A percentile compares a stretch with the other conserved stretches of the same genome.
Evolutionary conservation across 441 rosid species (phyloP).

Genomic region (Adansonia gregorii): DNA sequence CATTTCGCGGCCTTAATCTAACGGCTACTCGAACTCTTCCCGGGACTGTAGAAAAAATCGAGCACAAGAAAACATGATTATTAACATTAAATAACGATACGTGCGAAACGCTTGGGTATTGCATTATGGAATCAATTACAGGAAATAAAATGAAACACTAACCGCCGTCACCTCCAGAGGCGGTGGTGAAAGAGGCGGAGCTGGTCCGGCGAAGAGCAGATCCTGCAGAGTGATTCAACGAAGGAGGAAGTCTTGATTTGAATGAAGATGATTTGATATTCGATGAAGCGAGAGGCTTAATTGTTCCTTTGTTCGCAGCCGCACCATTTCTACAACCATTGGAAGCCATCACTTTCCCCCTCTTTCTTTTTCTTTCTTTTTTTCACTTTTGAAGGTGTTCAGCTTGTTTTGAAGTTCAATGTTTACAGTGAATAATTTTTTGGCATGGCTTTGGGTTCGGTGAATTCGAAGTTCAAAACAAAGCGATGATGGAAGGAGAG

Average conservation of each 20-base stretch:
- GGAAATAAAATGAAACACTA: background rate
- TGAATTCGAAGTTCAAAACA: conserved; percentile 43
- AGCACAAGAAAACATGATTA: background rate
- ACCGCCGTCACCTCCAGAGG: conserved; percentile 69
- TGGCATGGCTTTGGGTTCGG: conserved; percentile 10
- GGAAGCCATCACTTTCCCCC: conserved; percentile 55
- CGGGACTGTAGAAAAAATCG: conserved; percentile 48
- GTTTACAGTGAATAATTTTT: conserved; percentile 19
- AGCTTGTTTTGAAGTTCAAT: conserved; percentile 1
- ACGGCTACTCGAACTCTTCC: conserved; percentile 96
- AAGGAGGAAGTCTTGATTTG: conserved; percentile 61
- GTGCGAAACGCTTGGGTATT: background rate
- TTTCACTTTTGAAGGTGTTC: background rate
- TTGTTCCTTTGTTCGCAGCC: conserved; percentile 48
- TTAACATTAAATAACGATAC: background rate
- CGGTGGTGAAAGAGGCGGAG: conserved; percentile 35
- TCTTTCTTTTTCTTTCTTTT: background rate
- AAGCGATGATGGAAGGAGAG: conserved; percentile 24
- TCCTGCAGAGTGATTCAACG: conserved; percentile 39
- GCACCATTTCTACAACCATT: conserved; percentile 56
- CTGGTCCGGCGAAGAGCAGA: conserved; percentile 70
- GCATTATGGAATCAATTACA: background rate
- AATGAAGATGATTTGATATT: conserved; percentile 66
- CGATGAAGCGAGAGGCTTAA: conserved; percentile 52
- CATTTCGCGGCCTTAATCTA: conserved; percentile 82